Evolutionary conservation across 1,284 basidiomycete species (phyloP), one percentile per base, ranked within the genome.

Genomic region (Ustilago esculenta): DNA sequence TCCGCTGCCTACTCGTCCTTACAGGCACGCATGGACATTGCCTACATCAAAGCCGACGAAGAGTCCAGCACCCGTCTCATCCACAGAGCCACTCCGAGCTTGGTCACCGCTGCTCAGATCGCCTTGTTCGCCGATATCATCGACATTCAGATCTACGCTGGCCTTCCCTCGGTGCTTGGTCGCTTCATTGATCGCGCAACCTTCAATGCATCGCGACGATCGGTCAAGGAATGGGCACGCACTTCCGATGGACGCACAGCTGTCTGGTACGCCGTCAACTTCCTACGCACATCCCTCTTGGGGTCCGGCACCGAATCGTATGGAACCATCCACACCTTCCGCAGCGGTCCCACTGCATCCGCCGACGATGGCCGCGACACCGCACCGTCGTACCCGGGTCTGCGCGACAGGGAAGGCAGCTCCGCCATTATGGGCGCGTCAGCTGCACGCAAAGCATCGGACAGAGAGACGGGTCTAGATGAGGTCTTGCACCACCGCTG

Each of bases 81-180:
- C 12, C 52, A 66, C 21, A 53, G 66, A 21, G 72, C 70, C 5
- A 70, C 65, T 9, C 66, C 70, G 6, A 72, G 69, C 43, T 42
- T 75, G 10, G 65, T 72, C 20, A 56, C 65, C 14, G 70, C 69
- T 17, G 65, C 72, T 15, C 72, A 76, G 48, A 59, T 76, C 11
- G 64, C 66, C 11, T 32, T 76, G 9, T 68, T 72, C 30, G 73
- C 67, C 15, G 73, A 76, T 27, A 65, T 70, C 21, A 58, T 74
- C 35, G 72, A 72, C 27, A 73, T 76, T 15, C 73, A 76, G 59
- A 74, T 74, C 58, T 68, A 69, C 34, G 66, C 73, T 4, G 72
- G 63, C 5, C 54, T 73, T 34, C 72, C 73, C 8, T 71, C 73
- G 14, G 68, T 76, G 15, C 55, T 76, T 3, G 73, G 72, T 7